Percentiles rank a stretch among this genome's conserved stretches.
These are phyloP conservation scores for Rehmannia glutinosa DNA, from an alignment of 257 asterid genomes.

Conservation along the genomic window DNA sequence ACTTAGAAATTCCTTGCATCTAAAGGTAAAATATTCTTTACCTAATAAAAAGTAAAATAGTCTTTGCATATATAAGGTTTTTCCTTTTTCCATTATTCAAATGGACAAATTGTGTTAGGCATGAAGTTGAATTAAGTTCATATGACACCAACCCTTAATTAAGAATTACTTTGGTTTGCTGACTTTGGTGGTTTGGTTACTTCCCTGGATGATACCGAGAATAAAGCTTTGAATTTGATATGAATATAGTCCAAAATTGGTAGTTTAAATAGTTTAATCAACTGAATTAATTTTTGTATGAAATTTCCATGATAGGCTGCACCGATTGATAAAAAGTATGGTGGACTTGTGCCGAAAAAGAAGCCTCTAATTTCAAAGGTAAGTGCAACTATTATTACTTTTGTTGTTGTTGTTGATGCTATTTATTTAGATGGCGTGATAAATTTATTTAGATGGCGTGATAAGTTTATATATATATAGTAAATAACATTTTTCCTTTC, in stretches of 20 bases:
- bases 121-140: slow-evolving; percentile 15
- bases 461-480: background rate
- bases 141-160: slow-evolving; percentile 14
- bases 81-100: background rate
- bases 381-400: background rate
- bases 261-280: slow-evolving; percentile 1
- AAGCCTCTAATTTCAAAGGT: slow-evolving; percentile 85
- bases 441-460: background rate
- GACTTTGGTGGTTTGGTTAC: slow-evolving; percentile 10
- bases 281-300: background rate
- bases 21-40: slow-evolving; percentile 8
- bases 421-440: too few species aligned
- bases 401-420: background rate
- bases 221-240: background rate
- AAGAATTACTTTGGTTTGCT: background rate
- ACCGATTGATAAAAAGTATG: slow-evolving; percentile 49
- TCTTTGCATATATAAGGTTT: too few species aligned
- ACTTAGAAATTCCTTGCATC: background rate
- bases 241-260: background rate
- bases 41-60: too few species aligned
- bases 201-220: background rate
- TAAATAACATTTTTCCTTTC: too few species aligned
- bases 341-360: slow-evolving; percentile 73
- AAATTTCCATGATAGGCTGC: slow-evolving; percentile 25
- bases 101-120: too few species aligned